Evolutionary conservation across 306 rosid species (phyloP).

Genomic region (Castanopsis chinensis): DNA sequence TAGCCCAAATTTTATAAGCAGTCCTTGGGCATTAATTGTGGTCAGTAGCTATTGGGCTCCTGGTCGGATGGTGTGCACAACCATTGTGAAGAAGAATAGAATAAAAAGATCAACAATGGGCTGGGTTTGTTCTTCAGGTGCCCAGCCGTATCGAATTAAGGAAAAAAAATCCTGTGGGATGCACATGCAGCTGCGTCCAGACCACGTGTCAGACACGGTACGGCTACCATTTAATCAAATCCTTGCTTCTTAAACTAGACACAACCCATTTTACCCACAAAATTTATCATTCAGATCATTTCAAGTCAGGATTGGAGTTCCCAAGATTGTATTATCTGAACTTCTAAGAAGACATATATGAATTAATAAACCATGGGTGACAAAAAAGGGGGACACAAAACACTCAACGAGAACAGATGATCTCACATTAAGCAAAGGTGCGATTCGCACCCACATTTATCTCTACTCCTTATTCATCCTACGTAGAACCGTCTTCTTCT

Average conservation of each 20-base stretch:
- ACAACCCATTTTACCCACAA: background rate
- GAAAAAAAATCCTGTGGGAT: too few species aligned
- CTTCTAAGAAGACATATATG: background rate
- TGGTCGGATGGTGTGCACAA: too few species aligned
- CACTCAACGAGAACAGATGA: conserved; percentile 11
- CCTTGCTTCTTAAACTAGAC: background rate
- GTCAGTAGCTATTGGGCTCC: too few species aligned
- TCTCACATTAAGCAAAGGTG: conserved; percentile 63
- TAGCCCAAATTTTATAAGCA: too few species aligned
- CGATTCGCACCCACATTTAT: conserved; percentile 44
- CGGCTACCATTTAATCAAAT: background rate
- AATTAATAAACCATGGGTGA: background rate
- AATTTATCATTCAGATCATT: background rate
- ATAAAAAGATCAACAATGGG: too few species aligned
- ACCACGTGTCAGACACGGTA: too few species aligned
- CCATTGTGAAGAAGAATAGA: too few species aligned
- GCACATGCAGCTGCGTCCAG: too few species aligned
- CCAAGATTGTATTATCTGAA: background rate
- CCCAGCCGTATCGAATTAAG: too few species aligned
- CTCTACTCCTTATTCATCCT: conserved; percentile 34
- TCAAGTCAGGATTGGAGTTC: background rate
- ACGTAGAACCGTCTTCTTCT: background rate
- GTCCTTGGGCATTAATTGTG: too few species aligned
- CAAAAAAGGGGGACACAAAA: background rate
- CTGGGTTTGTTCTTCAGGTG: too few species aligned